A percentile compares a stretch with the other conserved stretches of the same genome.
phyloP scores from a whole-genome alignment of 164 flowering plant genomes.

The Protea cynaroides region DNA sequence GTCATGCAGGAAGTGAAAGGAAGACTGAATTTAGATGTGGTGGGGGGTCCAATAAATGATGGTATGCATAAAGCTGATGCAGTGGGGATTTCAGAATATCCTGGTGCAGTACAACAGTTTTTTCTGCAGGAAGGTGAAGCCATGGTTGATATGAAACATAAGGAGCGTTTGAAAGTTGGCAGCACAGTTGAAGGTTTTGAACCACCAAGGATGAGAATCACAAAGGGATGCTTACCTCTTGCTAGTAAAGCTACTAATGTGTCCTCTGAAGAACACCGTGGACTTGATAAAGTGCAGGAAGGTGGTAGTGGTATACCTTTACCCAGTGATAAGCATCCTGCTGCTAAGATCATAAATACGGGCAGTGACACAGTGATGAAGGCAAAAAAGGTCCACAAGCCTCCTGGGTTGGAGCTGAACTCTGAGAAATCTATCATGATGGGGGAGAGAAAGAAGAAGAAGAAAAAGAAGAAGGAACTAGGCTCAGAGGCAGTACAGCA shows the following conservation, averaged over 20 bases:
- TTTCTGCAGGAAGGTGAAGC: too few relatives aligned
- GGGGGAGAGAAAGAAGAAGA: conserved; percentile 49
- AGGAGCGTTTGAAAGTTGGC: neutral
- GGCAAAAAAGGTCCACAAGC: conserved; percentile 33
- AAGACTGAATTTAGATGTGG: neutral
- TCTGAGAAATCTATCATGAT: conserved; percentile 26
- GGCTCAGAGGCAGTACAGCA: conserved; percentile 17
- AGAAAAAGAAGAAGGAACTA: conserved; percentile 40
- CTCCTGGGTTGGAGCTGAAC: conserved; percentile 29
- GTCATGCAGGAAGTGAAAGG: conserved; percentile 5
- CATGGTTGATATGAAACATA: too few relatives aligned
- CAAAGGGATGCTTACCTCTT: too few relatives aligned
- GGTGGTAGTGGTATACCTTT: conserved; percentile 5
- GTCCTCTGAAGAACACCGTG: conserved; percentile 10
- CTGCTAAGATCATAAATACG: conserved; percentile 7
- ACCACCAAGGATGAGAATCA: neutral
- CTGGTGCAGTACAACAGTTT: too few relatives aligned
- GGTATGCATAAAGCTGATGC: neutral
- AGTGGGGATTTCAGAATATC: too few relatives aligned
- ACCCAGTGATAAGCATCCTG: conserved; percentile 15
- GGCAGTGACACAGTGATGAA: conserved; percentile 29
- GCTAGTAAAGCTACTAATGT: too few relatives aligned
- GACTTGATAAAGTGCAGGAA: conserved; percentile 15
- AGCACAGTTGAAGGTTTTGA: neutral
- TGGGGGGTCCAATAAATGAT: neutral